Base-by-base conservation (phyloP, 2,329 filamentous ascomycete genomes). In the Fusarium incarnatum region DNA sequence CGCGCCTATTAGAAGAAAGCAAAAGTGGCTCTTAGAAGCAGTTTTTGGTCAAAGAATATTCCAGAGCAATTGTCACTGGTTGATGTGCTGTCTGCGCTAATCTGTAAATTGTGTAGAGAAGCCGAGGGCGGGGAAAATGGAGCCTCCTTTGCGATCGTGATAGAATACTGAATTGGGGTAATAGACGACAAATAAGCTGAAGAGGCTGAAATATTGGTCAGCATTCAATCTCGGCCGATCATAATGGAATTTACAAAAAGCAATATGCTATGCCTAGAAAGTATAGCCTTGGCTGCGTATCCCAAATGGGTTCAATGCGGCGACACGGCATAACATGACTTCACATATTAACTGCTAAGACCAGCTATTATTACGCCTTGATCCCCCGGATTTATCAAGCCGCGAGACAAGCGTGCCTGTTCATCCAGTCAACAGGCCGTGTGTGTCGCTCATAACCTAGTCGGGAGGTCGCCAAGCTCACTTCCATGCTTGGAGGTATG, bases 131-230 rank as follows among this genome's bases (percentile, higher is more conserved):
- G 54, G 23, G 54, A 25, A 37, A 2, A 22, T 6, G 5, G 22
- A 18, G 16, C 8, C 3, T 18, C 5, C 20, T 37, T 30, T 9
- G 10, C 4, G 12, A 9, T 45, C 54, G 54, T 22, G 30, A 22
- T 49, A 15, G 6, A 11, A 40, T 50, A 22, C 54, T 28, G 1
- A 10, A 56, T 28, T 28, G 32, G 42, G 54, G 13, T n/a, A 20
- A 8, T 5, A 7, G 8, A 37, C 1, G 2, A 23, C 20, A 23
- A 3, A 5, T 3, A 3, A 23, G 1, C 12, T n/a, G 18, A 1
- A 20, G 27, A 32, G 15, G 16, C 15, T 15, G 15, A 9, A 25
- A 22, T 12, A 5, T 18, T 32, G 8, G 15, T 25, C 34, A 22
- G 34, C 30, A 37, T 12, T 37, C 0, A 7, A n/a, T 37, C 18